Conservation (phyloP, 768 basidiomycete genomes). For the Xerocomellus dryophilus region DNA sequence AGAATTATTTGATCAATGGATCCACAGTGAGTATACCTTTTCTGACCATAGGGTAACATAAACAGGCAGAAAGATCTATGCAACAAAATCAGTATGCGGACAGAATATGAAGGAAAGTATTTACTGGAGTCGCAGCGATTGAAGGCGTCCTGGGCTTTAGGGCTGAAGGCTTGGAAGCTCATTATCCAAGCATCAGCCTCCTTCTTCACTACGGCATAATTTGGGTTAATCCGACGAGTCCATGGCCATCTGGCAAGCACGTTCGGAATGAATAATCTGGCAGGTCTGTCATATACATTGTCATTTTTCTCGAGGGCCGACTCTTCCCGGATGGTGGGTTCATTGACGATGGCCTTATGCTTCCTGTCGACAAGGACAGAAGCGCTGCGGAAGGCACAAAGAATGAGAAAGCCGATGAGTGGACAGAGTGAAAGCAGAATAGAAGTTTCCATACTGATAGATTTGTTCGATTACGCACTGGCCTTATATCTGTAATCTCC, state of each 20-base stretch:
- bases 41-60: conserved; percentile 8
- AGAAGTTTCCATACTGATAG: no score
- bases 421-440: no score
- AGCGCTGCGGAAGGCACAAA: no score
- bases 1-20: background rate
- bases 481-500: no score
- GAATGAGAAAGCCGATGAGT: no score
- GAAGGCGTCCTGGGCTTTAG: conserved; percentile 15
- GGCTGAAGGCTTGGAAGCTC: conserved; percentile 6
- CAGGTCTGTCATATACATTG: no score
- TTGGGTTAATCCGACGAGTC: conserved; percentile 8
- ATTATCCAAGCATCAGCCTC: conserved; percentile 8
- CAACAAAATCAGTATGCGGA: background rate
- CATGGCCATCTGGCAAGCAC: conserved; percentile 15
- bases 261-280: conserved; percentile 10
- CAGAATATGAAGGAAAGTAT: background rate
- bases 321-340: no score
- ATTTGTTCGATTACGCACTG: no score
- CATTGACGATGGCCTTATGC: no score
- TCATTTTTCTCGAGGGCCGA: no score
- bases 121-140: conserved; percentile 13
- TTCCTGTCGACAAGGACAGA: no score
- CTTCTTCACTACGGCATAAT: conserved; percentile 1
- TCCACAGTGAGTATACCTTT: background rate
- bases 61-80: conserved; percentile 10